Evolutionary conservation across 2,329 filamentous ascomycete genomes (phyloP).

Genomic region (Ophiosphaerella narmari): DNA sequence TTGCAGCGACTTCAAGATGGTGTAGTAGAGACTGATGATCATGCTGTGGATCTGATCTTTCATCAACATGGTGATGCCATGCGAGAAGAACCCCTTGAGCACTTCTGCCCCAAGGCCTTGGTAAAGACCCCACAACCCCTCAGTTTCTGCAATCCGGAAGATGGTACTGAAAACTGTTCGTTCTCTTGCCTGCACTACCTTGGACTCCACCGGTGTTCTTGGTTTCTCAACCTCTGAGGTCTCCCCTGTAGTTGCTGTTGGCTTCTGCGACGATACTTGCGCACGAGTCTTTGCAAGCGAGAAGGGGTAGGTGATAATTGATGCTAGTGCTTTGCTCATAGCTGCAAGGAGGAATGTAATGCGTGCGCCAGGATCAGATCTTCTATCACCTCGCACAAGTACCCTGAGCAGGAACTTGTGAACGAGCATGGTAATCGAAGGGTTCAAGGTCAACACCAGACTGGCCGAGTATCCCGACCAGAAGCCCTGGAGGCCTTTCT

Average conservation of each 20-base stretch:
- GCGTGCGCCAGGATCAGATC: conserved; percentile 57
- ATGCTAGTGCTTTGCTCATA: conserved; percentile 76
- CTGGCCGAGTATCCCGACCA: conserved; percentile 89
- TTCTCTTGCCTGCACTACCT: conserved; percentile 34
- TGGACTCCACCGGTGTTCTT: conserved; percentile 22
- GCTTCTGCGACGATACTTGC: conserved; percentile 61
- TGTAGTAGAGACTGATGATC: conserved; percentile 73
- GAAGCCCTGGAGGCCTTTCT: conserved; percentile 75
- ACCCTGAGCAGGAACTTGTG: conserved; percentile 71
- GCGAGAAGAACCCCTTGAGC: conserved; percentile 80
- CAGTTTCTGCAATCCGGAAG: conserved; percentile 59
- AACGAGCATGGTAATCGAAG: conserved; percentile 82
- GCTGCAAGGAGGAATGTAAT: conserved; percentile 72
- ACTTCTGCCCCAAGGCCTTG: conserved; percentile 77
- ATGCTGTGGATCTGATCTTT: conserved; percentile 77
- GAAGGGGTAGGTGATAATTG: conserved; percentile 80
- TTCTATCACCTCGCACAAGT: conserved; percentile 59
- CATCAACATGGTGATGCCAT: conserved; percentile 84
- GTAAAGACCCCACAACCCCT: conserved; percentile 74
- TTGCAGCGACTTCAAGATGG: conserved; percentile 58
- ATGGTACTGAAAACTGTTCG: conserved; percentile 68
- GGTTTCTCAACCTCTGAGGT: conserved; percentile 35
- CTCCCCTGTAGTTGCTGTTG: conserved; percentile 30
- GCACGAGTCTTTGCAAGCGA: conserved; percentile 81
- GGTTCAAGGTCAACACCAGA: conserved; percentile 80